Conservation (phyloP, 2,329 filamentous ascomycete genomes). For the Ophiostoma novo-ulmi region DNA sequence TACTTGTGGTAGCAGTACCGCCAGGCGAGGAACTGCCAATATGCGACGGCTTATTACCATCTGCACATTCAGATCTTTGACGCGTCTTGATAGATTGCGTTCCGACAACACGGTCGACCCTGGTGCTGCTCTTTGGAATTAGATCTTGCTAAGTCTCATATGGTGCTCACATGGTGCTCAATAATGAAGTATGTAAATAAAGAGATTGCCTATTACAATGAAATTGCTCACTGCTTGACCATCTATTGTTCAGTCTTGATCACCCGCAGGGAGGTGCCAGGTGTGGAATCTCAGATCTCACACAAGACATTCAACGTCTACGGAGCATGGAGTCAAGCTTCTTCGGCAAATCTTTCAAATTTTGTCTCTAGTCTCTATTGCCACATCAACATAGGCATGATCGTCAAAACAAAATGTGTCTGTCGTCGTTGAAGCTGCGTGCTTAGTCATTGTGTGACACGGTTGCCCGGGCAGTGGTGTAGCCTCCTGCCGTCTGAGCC, state of each 20-base stretch:
- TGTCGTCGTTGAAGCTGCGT: not conserved
- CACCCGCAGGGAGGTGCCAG: not conserved
- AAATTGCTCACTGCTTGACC: not conserved
- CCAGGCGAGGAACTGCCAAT: not conserved
- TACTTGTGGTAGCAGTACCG: too few species aligned
- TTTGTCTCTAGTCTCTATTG: not conserved
- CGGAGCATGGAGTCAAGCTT: not conserved
- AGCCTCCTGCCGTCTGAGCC: not conserved
- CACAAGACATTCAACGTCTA: not conserved
- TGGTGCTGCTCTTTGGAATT: not conserved
- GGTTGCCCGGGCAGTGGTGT: slow-evolving; percentile 7
- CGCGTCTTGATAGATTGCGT: not conserved
- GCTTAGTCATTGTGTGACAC: not conserved
- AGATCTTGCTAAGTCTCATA: not conserved
- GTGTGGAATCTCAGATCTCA: not conserved
- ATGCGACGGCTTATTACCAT: not conserved
- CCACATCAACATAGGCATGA: not conserved
- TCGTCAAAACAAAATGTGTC: not conserved
- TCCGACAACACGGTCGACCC: not conserved
- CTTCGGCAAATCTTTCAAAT: not conserved
- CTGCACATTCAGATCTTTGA: not conserved
- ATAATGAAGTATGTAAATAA: too few species aligned
- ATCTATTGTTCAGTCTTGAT: not conserved
- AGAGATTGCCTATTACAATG: not conserved
- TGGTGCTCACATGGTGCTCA: too few species aligned